Evolutionary conservation across 805 yeast genomes (phyloP), one percentile per base, ranked within the genome.

Genomic region (Zygosaccharomyces rouxii): DNA sequence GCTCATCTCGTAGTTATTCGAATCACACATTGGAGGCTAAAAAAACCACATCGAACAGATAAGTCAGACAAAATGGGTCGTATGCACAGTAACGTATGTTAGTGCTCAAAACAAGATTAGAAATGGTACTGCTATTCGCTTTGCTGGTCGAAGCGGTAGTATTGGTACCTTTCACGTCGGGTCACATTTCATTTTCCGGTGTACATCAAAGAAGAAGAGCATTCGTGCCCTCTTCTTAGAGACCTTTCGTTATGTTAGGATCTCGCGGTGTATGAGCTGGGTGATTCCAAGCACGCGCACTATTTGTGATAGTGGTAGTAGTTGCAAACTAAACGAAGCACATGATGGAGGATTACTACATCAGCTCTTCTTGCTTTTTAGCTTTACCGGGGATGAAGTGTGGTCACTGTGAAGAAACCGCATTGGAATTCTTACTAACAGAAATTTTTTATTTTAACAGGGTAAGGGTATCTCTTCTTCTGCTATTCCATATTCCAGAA

Each of bases 391-490:
- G 50, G 26, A 38, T 44, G 29, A 35, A 37, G 21, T 44, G 39
- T 38, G 39, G 19, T 21, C 28, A 14, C 25, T 14, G 18, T 10
- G 35, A 19, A 28, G 23, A 14, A 19, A 19, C 19, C 19, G 48
- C 48, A 29, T 42, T 49, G 38, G 37, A 33, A 29, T 45, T 37
- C 31, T 53, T 48, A 53, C 56, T 53, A 53, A 51, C 55, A 41
- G 23, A 38, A 47, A 26, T 38, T 44, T 16, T 30, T 25, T 19
- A 35, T 53, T 48, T 49, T 38, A 49, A 55, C 69, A 86, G 95
- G 99, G 99, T 79, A 94, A 94, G 80, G 99, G 99, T 80, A 95
- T 94, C 72, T 89, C 97, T 69, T 84, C 97, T 70, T 89, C 98
- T 73, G 96, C 99, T 73, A 80, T 89, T 76, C 99, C 99, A 76